These are phyloP conservation scores for Suhomyces choctaworum DNA, from an alignment of 1,139 yeast species.

Conservation along the genomic window DNA sequence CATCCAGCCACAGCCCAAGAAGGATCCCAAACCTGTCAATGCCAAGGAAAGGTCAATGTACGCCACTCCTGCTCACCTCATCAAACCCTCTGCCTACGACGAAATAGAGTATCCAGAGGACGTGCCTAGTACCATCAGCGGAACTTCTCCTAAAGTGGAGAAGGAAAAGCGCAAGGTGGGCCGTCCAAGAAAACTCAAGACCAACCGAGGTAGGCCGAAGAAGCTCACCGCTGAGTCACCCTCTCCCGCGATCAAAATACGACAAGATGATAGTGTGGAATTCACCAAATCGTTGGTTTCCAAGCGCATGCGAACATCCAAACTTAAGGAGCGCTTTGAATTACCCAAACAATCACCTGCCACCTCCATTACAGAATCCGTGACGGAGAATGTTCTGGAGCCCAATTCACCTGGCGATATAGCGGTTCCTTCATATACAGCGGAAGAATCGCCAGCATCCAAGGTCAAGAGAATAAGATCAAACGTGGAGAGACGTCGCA, in stretches of 20 bases:
- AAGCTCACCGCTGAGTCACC: constrained; percentile 12
- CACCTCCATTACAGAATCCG: not conserved
- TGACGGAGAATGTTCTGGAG: not conserved
- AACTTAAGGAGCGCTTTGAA: constrained; percentile 5
- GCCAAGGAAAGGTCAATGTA: constrained; percentile 1
- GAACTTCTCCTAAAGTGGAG: not conserved
- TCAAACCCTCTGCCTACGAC: constrained; percentile 6
- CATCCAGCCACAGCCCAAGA: not conserved
- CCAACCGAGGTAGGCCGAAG: constrained; percentile 14
- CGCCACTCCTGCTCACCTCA: constrained; percentile 8
- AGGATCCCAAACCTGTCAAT: not conserved
- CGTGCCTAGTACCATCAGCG: constrained; percentile 2
- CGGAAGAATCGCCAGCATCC: constrained; percentile 8
- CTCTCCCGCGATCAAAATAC: constrained; percentile 5
- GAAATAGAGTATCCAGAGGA: constrained; percentile 6
- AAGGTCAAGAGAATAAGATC: constrained; percentile 9
- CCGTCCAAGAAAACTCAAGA: constrained; percentile 13
- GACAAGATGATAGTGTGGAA: constrained; percentile 13
- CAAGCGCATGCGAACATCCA: constrained; percentile 9
- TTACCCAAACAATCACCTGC: not conserved
- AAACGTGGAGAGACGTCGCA: constrained; percentile 10
- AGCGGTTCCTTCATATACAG: constrained; percentile 1
- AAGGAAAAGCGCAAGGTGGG: constrained; percentile 1
- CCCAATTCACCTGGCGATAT: not conserved
- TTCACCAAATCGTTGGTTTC: constrained; percentile 16